A percentile compares a stretch with the other conserved stretches of the same genome.
Evolutionary conservation across 106 monocot species (phyloP).

Genomic region (Narthecium ossifragum): DNA sequence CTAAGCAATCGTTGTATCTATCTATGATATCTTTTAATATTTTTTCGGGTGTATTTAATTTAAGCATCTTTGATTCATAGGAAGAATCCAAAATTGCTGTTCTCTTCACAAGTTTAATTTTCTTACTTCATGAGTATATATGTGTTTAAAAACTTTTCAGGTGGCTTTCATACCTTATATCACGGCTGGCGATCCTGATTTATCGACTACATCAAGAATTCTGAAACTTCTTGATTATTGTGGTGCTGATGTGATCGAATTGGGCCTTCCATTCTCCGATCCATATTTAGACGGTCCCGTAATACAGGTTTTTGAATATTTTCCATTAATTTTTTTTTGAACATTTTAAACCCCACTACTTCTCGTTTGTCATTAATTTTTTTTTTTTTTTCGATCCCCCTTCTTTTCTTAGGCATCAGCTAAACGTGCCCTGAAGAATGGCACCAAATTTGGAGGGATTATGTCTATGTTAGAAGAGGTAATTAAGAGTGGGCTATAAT

Average conservation of each 20-base stretch:
- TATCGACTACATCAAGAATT: constrained; percentile 70
- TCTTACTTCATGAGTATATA: neutral
- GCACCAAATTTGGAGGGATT: constrained; percentile 64
- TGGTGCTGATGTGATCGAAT: constrained; percentile 88
- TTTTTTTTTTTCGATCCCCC: neutral
- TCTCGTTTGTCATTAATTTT: neutral
- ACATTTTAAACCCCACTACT: neutral
- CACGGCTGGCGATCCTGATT: constrained; percentile 91
- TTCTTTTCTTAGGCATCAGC: constrained; percentile 38
- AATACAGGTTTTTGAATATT: constrained; percentile 53
- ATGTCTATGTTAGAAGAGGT: constrained; percentile 85
- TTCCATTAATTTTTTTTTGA: neutral
- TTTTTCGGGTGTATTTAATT: neutral
- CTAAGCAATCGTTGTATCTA: neutral
- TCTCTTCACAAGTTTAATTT: neutral
- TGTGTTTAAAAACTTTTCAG: constrained; percentile 23
- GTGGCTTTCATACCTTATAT: constrained; percentile 91
- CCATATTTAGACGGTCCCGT: constrained; percentile 94
- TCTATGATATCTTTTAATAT: neutral
- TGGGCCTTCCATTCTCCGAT: constrained; percentile 93
- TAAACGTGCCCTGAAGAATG: constrained; percentile 77
- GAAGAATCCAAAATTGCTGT: neutral
- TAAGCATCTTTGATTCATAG: neutral
- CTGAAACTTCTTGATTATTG: constrained; percentile 82
- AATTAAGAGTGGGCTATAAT: neutral